phyloP scores from a whole-genome alignment of 345 rosid genomes.

The Gossypium australe region DNA sequence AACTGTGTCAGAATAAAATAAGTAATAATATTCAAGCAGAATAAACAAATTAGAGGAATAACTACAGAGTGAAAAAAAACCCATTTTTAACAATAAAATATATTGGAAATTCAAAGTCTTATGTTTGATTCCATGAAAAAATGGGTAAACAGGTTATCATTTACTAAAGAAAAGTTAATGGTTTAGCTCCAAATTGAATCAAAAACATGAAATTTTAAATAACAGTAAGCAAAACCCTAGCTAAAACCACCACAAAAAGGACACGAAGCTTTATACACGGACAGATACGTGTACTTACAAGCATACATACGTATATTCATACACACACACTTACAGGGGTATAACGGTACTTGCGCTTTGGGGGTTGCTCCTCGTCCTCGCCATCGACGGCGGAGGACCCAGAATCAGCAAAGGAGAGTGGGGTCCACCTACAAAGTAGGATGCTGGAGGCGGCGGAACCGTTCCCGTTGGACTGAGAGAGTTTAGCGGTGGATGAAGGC shows the following conservation, averaged over 20 bases:
- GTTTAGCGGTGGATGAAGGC: conserved; percentile 32
- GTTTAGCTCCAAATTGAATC: not conserved
- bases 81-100: not conserved
- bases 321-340: conserved; percentile 58
- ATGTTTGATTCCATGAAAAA: not conserved
- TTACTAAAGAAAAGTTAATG: not conserved
- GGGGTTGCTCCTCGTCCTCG: conserved; percentile 53
- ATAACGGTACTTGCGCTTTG: conserved; percentile 71
- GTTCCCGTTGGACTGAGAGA: conserved; percentile 34
- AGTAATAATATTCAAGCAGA: not conserved
- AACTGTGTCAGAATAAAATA: not conserved
- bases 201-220: not conserved
- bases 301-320: not conserved
- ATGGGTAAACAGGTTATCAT: not conserved
- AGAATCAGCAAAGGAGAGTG: conserved; percentile 40
- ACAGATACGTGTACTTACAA: too few relatives aligned
- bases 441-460: conserved; percentile 39
- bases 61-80: not conserved
- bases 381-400: conserved; percentile 26
- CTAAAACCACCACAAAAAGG: not conserved
- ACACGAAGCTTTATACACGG: not conserved
- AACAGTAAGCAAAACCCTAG: not conserved
- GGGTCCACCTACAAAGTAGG: conserved; percentile 92
- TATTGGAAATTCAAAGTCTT: not conserved
- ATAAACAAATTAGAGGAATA: not conserved